These are phyloP conservation scores for Platanthera zijinensis DNA, from an alignment of 106 monocot species.

Conservation along the genomic window DNA sequence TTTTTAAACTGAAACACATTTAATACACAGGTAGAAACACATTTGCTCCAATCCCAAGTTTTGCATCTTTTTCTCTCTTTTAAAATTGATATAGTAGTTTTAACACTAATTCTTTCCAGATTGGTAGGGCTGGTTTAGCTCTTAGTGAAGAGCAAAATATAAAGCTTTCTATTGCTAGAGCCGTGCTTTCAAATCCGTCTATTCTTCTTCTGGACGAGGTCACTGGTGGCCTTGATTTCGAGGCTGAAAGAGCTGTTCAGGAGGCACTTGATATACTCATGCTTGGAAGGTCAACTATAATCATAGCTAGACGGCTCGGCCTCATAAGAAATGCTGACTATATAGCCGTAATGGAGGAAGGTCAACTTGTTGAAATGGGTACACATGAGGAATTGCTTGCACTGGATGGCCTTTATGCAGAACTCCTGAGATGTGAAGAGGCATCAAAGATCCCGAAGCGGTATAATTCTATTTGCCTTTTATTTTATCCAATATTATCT, in stretches of 20 bases:
- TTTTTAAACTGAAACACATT: conserved; percentile 12
- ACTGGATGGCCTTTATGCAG: conserved; percentile 91
- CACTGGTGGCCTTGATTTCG: conserved; percentile 96
- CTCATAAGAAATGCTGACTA: conserved; percentile 98
- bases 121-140: conserved; percentile 83
- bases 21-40: conserved; percentile 57
- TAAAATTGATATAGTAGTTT: background rate
- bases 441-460: conserved; percentile 93
- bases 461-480: conserved; percentile 21
- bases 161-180: conserved; percentile 92
- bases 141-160: conserved; percentile 93
- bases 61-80: conserved; percentile 1
- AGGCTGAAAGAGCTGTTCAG: conserved; percentile 91
- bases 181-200: conserved; percentile 94
- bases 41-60: conserved; percentile 1
- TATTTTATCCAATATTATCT: background rate
- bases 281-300: conserved; percentile 97
- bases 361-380: conserved; percentile 97
- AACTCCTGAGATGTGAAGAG: conserved; percentile 95
- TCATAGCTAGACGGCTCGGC: conserved; percentile 84
- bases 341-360: conserved; percentile 99
- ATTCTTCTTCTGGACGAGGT: conserved; percentile 98
- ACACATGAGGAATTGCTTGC: conserved; percentile 90
- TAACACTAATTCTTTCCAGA: conserved; percentile 26
- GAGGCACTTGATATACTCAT: conserved; percentile 90